Conservation (phyloP, 768 basidiomycete genomes). For the Auricularia cornea region DNA sequence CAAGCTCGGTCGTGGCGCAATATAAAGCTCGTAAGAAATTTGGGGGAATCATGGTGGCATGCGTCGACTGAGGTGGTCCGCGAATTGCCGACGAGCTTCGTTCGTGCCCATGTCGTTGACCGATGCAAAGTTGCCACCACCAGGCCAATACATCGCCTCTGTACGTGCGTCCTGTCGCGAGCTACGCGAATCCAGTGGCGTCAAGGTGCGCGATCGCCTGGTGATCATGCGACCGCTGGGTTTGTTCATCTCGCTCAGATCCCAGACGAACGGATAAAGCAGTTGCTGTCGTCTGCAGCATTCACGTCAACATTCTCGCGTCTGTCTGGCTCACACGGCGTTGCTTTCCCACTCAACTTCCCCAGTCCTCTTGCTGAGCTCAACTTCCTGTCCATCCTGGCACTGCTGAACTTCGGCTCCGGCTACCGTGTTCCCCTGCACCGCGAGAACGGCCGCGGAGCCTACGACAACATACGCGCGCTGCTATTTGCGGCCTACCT, state of each 20-base stretch:
- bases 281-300: constrained; percentile 54
- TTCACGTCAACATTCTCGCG: constrained; percentile 56
- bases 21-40: no score
- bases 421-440: constrained; percentile 73
- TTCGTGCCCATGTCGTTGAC: not conserved
- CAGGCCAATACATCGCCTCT: constrained; percentile 39
- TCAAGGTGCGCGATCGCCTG: constrained; percentile 45
- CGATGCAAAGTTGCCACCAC: constrained; percentile 30
- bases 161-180: constrained; percentile 46
- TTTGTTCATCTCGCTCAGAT: constrained; percentile 37
- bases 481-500: constrained; percentile 68
- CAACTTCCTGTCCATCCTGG: constrained; percentile 70
- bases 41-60: no score
- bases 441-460: constrained; percentile 63
- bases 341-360: constrained; percentile 73
- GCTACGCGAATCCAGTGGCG: constrained; percentile 38
- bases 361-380: constrained; percentile 64
- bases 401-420: constrained; percentile 76
- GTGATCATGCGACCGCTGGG: not conserved
- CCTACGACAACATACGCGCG: constrained; percentile 75
- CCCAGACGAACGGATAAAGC: constrained; percentile 43
- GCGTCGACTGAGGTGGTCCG: no score
- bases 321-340: constrained; percentile 56
- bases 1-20: no score
- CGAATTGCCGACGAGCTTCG: no score